Evolutionary conservation across 2,329 filamentous ascomycete species (phyloP), one percentile per base, ranked within the genome.

Genomic region (Apiospora hydei): DNA sequence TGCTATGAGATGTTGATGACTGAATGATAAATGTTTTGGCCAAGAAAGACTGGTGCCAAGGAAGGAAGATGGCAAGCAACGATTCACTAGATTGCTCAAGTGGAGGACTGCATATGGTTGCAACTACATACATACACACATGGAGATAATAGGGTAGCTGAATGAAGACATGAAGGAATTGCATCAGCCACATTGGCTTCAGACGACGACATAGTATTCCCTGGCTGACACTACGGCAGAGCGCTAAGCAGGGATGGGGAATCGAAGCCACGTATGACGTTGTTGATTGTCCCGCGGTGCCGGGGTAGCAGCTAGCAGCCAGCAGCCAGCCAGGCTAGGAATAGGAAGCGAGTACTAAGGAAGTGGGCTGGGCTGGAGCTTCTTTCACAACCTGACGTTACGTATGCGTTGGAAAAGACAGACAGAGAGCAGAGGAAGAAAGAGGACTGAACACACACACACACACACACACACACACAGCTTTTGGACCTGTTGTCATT

Each of bases 241-340:
- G 34, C 57, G 57, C 57, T 64, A 64, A 64, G 57, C 57, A 64
- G 57, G 57, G 49, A 24, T 26, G 13, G 34, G 18, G 3, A 34
- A 41, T 34, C 18, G 34, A 49, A 73, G 72, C 73, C 72, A 74
- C 73, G 69, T 73, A 73, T 73, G 72, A 73, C 73, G 73, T 73
- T 73, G 73, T 73, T 69, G 72, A 73, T 51, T 71, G 44, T 61
- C 24, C 53, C 53, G 53, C 53, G 30, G 53, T 61, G 30, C 53
- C 30, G 61, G 53, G 69, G 46, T 26, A 72, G 53, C 51, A 72
- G 49, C 43, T 69, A 38, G 13, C 8, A 26, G 26, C 49, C 14
- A 51, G 71, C 64, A 53, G 67, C 41, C 69, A 70, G 67, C 43
- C 57, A 66, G 47, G 21, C 24, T 67, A 16, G 8, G 8, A 3